These are phyloP conservation scores for Nigrospora oryzae DNA, from an alignment of 2,329 filamentous ascomycete genomes.

Conservation along the genomic window DNA sequence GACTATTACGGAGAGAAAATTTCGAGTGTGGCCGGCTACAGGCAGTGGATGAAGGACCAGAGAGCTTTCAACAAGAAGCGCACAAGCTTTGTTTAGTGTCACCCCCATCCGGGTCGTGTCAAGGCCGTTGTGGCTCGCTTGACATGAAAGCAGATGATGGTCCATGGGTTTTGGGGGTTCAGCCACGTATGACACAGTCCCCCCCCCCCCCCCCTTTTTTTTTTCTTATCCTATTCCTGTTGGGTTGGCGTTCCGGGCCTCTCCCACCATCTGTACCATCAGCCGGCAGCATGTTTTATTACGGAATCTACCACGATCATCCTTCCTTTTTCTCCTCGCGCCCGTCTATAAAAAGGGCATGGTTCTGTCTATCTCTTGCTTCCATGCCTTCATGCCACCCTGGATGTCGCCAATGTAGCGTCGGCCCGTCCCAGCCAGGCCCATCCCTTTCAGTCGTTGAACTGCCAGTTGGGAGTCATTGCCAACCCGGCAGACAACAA, in stretches of 20 bases:
- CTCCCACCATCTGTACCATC: not conserved
- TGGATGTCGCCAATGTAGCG: slow-evolving; percentile 62
- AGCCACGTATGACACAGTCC: too few species aligned
- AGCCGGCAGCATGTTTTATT: not conserved
- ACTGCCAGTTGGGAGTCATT: slow-evolving; percentile 71
- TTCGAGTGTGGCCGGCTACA: slow-evolving; percentile 80
- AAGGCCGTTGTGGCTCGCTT: too few species aligned
- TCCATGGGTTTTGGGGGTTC: too few species aligned
- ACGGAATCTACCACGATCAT: not conserved
- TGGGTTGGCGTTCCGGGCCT: not conserved
- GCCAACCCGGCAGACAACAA: slow-evolving; percentile 65
- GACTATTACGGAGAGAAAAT: slow-evolving; percentile 99
- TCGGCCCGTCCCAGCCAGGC: slow-evolving; percentile 39
- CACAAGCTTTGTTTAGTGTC: slow-evolving; percentile 47
- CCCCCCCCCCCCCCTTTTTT: too few species aligned
- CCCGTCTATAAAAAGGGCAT: slow-evolving; percentile 40
- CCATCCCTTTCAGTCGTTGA: slow-evolving; percentile 54
- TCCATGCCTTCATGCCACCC: slow-evolving; percentile 69
- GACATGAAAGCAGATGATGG: too few species aligned
- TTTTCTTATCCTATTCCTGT: not conserved
- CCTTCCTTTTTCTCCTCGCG: not conserved
- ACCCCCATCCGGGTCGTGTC: not conserved
- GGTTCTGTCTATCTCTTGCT: slow-evolving; percentile 51
- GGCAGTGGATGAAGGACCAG: slow-evolving; percentile 96
- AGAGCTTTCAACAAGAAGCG: slow-evolving; percentile 93